phyloP scores from a whole-genome alignment of 352 stramenopile genomes.

The Pythium rishiriense region DNA sequence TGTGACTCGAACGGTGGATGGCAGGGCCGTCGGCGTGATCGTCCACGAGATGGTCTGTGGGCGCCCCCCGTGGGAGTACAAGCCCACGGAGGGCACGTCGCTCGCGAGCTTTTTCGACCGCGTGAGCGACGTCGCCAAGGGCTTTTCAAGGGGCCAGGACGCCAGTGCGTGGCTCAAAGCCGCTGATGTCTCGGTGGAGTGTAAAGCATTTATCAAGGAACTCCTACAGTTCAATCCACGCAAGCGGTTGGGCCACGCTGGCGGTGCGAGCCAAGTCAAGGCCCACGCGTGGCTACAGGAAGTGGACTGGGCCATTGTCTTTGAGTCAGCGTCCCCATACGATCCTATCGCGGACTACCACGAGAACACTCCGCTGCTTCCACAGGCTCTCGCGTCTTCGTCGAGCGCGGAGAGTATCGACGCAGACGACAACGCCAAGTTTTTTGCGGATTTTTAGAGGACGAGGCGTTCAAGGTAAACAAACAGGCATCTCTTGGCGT shows the following conservation, averaged over 20 bases:
- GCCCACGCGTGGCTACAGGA: slow-evolving; percentile 61
- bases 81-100: slow-evolving; percentile 34
- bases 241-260: slow-evolving; percentile 43
- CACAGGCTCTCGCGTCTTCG: slow-evolving; percentile 8
- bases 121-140: slow-evolving; percentile 19
- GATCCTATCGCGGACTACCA: slow-evolving; percentile 40
- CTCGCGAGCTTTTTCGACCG: slow-evolving; percentile 16
- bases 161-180: not conserved
- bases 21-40: slow-evolving; percentile 69
- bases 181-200: slow-evolving; percentile 7
- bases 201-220: slow-evolving; percentile 9
- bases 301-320: slow-evolving; percentile 41
- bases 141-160: slow-evolving; percentile 1
- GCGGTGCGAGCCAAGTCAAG: slow-evolving; percentile 53
- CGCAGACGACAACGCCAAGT: slow-evolving; percentile 61
- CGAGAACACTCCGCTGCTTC: not conserved
- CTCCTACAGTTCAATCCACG: slow-evolving; percentile 33
- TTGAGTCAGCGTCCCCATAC: slow-evolving; percentile 29
- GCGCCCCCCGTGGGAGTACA: slow-evolving; percentile 70
- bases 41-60: slow-evolving; percentile 75
- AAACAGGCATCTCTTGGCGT: not conserved
- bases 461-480: not conserved
- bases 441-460: slow-evolving; percentile 68
- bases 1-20: not conserved
- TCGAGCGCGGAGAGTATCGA: slow-evolving; percentile 80